Base-by-base conservation (phyloP, 371 early-diverging fungal genomes). In the Sporodiniella umbellata region DNA sequence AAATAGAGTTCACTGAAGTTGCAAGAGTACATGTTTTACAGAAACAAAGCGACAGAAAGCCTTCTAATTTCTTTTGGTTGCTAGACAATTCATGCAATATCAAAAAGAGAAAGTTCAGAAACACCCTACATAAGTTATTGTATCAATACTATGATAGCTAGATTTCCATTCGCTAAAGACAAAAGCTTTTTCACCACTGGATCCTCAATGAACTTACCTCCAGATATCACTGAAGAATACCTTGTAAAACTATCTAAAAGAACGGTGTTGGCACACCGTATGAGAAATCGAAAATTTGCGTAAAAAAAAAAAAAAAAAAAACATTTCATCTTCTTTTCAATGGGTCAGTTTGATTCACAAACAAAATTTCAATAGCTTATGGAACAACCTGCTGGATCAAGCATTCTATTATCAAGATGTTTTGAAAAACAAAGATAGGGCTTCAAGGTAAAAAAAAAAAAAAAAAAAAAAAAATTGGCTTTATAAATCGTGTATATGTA, bases 401-500 rank as follows among this genome's bases (percentile, higher is more conserved):
- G 92, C 88, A 5, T 89, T 83, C 60, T 71, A 83, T 50, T 72
- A 81, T n/a, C 85, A 88, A 55, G 90, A 92, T 53, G 81, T 89
- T 25, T 73, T 87, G 21, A 75, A 70, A 6, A 88, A 86, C 48
- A 68, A 70, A 47, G 76, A 73, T 17, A 84, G 70, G 61, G 56
- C 63, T n/a, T n/a, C n/a, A n/a, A n/a, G n/a, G n/a, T n/a, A n/a
- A n/a, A n/a, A n/a, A n/a, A n/a, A n/a, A n/a, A n/a, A n/a, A n/a
- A n/a, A n/a, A n/a, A n/a, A n/a, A n/a, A n/a, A n/a, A n/a, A n/a
- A n/a, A n/a, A n/a, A n/a, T n/a, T n/a, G n/a, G n/a, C n/a, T n/a
- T n/a, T n/a, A n/a, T n/a, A n/a, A n/a, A n/a, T n/a, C n/a, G n/a
- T n/a, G n/a, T n/a, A n/a, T n/a, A n/a, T n/a, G n/a, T n/a, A n/a